These are phyloP conservation scores for Candida dendrica DNA, from an alignment of 805 yeast genomes.

Conservation along the genomic window DNA sequence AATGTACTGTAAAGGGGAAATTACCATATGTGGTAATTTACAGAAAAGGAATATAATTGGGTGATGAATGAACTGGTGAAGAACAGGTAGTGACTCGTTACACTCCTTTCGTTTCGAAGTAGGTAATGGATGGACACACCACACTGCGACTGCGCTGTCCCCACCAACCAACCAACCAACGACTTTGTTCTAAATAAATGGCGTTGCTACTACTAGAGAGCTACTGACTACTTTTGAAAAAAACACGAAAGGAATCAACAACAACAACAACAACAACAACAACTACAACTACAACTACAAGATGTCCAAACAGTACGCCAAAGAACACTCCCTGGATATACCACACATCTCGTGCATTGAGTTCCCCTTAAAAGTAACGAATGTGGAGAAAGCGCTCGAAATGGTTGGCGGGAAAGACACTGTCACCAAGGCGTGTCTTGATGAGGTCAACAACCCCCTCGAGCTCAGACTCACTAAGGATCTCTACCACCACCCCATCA, in stretches of 20 bases:
- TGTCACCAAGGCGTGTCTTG: constrained; percentile 24
- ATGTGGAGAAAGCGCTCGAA: constrained; percentile 53
- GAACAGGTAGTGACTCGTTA: no score
- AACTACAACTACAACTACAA: background rate
- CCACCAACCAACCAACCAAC: no score
- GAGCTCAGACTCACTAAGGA: constrained; percentile 31
- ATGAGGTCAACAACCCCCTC: constrained; percentile 25
- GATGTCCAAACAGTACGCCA: constrained; percentile 31
- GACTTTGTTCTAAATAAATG: no score
- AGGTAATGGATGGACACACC: no score
- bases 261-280: background rate
- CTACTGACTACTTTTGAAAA: no score
- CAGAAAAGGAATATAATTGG: no score
- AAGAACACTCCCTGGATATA: constrained; percentile 56
- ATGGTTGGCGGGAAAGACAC: constrained; percentile 60
- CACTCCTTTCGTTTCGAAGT: no score
- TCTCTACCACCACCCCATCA: constrained; percentile 54
- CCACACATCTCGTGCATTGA: constrained; percentile 75
- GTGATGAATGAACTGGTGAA: no score
- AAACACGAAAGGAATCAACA: background rate
- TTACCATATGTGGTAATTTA: no score
- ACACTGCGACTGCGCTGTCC: no score
- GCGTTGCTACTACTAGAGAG: no score
- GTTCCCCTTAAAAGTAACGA: constrained; percentile 63
- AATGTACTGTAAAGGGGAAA: no score